phyloP scores from a whole-genome alignment of 768 basidiomycete genomes.

The Kwoniella shandongensis region DNA sequence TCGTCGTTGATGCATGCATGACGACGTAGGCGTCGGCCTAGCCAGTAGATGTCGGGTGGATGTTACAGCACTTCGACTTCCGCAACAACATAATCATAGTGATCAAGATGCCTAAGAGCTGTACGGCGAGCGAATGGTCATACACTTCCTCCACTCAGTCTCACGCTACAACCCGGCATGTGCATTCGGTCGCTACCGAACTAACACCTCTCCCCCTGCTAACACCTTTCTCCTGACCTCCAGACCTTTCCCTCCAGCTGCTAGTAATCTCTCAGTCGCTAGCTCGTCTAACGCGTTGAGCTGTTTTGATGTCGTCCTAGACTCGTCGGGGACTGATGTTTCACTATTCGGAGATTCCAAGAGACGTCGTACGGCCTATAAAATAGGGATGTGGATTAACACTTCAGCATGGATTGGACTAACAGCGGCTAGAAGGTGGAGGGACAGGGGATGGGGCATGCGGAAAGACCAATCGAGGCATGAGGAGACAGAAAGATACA shows the following conservation, averaged over 20 bases:
- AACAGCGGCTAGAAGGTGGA: neutral
- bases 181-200: too few species aligned
- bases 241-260: conserved; percentile 27
- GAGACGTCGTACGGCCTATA: conserved; percentile 18
- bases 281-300: conserved; percentile 32
- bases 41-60: too few species aligned
- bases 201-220: conserved; percentile 9
- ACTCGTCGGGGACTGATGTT: conserved; percentile 21
- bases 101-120: too few species aligned
- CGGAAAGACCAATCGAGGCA: neutral
- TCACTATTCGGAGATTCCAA: conserved; percentile 15
- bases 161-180: too few species aligned
- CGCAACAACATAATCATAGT: too few species aligned
- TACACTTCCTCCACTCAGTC: too few species aligned
- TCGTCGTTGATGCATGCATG: too few species aligned
- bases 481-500: neutral
- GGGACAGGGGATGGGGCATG: neutral
- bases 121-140: too few species aligned
- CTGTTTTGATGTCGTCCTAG: conserved; percentile 17
- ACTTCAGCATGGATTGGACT: too few species aligned
- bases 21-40: too few species aligned
- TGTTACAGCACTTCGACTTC: too few species aligned
- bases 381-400: too few species aligned
- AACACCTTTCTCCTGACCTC: conserved; percentile 28
- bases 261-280: conserved; percentile 39